phyloP scores from a whole-genome alignment of 805 yeast genomes.

The Ogataea sp. region DNA sequence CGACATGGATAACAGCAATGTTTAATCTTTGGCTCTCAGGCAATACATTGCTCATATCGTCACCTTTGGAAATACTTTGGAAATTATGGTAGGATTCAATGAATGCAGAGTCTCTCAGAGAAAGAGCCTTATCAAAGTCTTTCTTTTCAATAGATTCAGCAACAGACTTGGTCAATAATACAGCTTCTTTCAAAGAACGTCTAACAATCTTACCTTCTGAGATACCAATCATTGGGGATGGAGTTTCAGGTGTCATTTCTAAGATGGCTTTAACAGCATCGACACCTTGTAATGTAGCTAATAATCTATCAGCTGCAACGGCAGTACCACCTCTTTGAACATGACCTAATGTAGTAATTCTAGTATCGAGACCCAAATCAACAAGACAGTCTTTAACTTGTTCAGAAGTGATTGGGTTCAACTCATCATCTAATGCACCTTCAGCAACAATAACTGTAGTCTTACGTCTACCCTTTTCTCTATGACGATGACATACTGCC shows the following conservation, averaged over 20 bases:
- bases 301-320: conserved; percentile 61
- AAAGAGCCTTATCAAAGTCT: conserved; percentile 64
- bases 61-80: conserved; percentile 59
- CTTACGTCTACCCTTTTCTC: conserved; percentile 66
- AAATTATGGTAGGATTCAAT: conserved; percentile 56
- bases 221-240: conserved; percentile 73
- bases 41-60: conserved; percentile 54
- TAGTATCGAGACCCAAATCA: conserved; percentile 63
- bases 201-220: conserved; percentile 64
- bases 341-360: conserved; percentile 73
- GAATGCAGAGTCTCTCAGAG: conserved; percentile 63
- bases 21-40: conserved; percentile 46
- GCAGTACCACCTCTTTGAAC: conserved; percentile 84
- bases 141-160: conserved; percentile 59
- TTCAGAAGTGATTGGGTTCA: conserved; percentile 57
- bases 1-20: conserved; percentile 67
- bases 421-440: conserved; percentile 68
- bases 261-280: conserved; percentile 73
- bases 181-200: conserved; percentile 66
- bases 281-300: conserved; percentile 76
- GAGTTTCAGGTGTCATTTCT: conserved; percentile 60
- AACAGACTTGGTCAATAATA: conserved; percentile 59
- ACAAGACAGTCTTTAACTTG: conserved; percentile 62
- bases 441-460: conserved; percentile 79
- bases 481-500: conserved; percentile 53